These are phyloP conservation scores for Gracilaria domingensis DNA, from an alignment of 23 red algal genomes.

Conservation along the genomic window DNA sequence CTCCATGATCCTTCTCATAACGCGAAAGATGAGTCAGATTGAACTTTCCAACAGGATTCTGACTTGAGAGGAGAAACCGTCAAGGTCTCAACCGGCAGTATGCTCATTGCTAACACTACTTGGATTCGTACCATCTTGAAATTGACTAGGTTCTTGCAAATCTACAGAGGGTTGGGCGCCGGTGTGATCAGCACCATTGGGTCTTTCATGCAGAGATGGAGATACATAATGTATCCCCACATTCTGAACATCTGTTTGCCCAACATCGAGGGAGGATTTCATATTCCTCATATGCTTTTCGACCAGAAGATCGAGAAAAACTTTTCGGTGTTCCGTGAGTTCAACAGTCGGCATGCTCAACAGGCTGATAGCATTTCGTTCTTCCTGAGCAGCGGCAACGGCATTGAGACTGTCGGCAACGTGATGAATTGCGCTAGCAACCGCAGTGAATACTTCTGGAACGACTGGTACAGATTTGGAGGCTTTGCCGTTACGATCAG, in stretches of 20 bases:
- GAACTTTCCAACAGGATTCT: not conserved
- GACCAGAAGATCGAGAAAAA: conserved; percentile 21
- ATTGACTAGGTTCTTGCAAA: not conserved
- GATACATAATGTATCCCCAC: not conserved
- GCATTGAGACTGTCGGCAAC: conserved; percentile 40
- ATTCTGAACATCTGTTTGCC: not conserved
- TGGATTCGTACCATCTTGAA: conserved; percentile 6
- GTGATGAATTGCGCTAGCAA: conserved; percentile 7
- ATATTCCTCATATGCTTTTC: conserved; percentile 41
- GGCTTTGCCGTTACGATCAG: not conserved
- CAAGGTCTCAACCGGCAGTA: not conserved
- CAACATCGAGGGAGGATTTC: not conserved
- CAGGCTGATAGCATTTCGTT: conserved; percentile 52
- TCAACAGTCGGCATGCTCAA: conserved; percentile 41
- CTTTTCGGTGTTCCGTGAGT: not conserved
- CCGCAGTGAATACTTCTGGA: conserved; percentile 19
- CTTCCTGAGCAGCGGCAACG: conserved; percentile 39
- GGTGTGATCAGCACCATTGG: conserved; percentile 16
- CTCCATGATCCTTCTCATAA: not conserved
- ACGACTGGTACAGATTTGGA: not conserved
- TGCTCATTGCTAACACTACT: conserved; percentile 28
- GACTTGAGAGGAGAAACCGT: not conserved
- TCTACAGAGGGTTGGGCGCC: not conserved
- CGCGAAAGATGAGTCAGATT: not conserved
- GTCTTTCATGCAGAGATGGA: not conserved